Evolutionary conservation across 2,329 filamentous ascomycete genomes (phyloP), one percentile per base, ranked within the genome.

Genomic region (Metarhizium anisopliae): DNA sequence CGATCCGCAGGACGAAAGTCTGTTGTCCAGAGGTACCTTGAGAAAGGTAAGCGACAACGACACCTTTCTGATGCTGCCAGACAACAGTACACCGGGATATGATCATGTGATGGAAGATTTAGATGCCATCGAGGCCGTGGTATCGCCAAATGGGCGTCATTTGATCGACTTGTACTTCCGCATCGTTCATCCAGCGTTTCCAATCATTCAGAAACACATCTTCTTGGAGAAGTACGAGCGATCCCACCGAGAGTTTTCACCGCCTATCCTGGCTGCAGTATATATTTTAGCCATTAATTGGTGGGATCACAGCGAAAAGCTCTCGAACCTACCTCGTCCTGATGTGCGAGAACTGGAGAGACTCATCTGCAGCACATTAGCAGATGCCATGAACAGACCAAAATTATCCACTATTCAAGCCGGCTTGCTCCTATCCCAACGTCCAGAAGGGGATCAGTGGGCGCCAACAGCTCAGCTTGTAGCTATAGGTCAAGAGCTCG

Each of bases 271-370:
- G 16, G 89, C 88, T 36, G 88, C 88, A 54, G 85, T 95, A 63
- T 94, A 95, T 65, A 83, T 95, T 29, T 75, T 96, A 29, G 89
- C 91, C 8, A 81, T 95, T 64, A 91, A 93, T 68, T 95, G 91
- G 85, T 94, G 91, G 85, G 84, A 90, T 53, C 80, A 89, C 59
- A 86, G 85, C 59, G 80, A 84, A 18, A 81, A 84, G 25, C 77
- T 93, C 29, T 80, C 83, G 43, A 74, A 76, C 20, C 74, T 82
- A 29, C 81, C 82, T 25, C 83, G 82, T 58, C 90, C 90, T 1
- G 84, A 95, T 69, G 78, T 89, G n/a, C 75, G 77, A 43, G 82
- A 85, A 56, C 74, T 95, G 25, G 90, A 95, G 70, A 79, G 82
- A 57, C 78, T 94, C 47, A 86, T 91, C 49, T 82, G 86, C 63